Conservation (phyloP, 345 rosid species). For the Streptanthus diversifolius region DNA sequence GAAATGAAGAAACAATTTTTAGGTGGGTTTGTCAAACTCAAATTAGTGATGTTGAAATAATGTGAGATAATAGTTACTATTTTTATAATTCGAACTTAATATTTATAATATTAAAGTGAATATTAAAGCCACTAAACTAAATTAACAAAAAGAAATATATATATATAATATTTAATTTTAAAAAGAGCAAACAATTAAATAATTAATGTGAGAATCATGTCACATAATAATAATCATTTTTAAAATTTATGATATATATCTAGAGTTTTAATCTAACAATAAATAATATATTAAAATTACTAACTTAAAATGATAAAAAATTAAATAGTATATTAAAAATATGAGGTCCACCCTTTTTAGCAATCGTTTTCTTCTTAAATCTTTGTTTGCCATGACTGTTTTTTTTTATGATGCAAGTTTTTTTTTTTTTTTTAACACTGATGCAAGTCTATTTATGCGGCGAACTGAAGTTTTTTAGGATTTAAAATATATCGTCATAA, state of each 20-base stretch:
- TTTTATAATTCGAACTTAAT: too few relatives aligned
- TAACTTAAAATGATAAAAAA: slow-evolving; percentile 36
- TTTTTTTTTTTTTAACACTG: slow-evolving; percentile 19
- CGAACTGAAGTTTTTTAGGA: slow-evolving; percentile 22
- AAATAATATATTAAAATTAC: too few relatives aligned
- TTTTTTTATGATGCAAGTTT: slow-evolving; percentile 20
- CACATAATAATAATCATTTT: too few relatives aligned
- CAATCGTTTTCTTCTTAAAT: slow-evolving; percentile 34
- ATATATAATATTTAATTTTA: slow-evolving; percentile 5
- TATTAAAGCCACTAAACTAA: too few relatives aligned
- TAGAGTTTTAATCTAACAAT: too few relatives aligned
- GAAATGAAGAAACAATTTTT: neutral
- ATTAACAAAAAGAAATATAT: too few relatives aligned
- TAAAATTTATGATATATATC: too few relatives aligned
- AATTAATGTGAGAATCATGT: too few relatives aligned
- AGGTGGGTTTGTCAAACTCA: slow-evolving; percentile 14
- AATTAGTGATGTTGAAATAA: slow-evolving; percentile 31
- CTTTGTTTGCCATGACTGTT: slow-evolving; percentile 31
- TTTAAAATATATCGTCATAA: slow-evolving; percentile 17
- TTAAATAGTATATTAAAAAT: too few relatives aligned
- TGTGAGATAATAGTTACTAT: too few relatives aligned
- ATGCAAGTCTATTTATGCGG: slow-evolving; percentile 35
- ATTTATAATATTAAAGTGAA: too few relatives aligned
- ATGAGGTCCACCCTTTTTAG: slow-evolving; percentile 41
- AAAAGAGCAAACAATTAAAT: slow-evolving; percentile 37